A percentile compares a stretch with the other conserved stretches of the same genome.
These are phyloP conservation scores for Podospora comata DNA, from an alignment of 495 filamentous ascomycete genomes.

Conservation along the genomic window DNA sequence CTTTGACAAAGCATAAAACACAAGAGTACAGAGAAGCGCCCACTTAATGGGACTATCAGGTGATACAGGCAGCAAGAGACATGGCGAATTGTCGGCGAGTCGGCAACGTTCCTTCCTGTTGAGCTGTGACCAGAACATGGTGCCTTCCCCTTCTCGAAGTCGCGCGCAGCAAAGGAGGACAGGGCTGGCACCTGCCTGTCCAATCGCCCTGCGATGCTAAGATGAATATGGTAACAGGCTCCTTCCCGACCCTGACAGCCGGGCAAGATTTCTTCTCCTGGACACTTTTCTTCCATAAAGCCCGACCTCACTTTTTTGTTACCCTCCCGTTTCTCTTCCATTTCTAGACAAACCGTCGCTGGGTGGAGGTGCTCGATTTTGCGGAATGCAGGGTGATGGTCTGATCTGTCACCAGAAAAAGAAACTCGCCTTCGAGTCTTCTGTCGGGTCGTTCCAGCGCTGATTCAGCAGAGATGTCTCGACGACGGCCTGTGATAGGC, in stretches of 20 bases:
- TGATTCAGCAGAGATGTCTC: conserved; percentile 1
- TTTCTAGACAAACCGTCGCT: neutral
- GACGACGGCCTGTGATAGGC: neutral
- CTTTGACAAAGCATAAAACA: no score
- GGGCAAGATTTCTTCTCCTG: neutral
- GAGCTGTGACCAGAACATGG: neutral
- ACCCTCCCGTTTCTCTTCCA: neutral
- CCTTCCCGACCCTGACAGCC: neutral
- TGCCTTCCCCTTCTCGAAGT: no score
- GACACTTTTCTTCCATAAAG: neutral
- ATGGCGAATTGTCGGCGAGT: neutral
- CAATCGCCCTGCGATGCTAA: neutral
- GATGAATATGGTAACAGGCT: neutral
- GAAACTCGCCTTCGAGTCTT: neutral
- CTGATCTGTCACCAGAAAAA: neutral
- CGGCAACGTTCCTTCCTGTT: neutral
- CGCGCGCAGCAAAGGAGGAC: no score
- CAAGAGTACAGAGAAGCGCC: no score
- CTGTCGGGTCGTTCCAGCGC: neutral
- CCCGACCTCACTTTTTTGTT: neutral
- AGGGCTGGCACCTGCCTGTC: neutral
- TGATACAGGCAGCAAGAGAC: neutral
- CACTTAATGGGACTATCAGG: neutral
- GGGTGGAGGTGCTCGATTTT: neutral
- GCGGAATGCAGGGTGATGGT: neutral